Evolutionary conservation across 2,329 filamentous ascomycete genomes (phyloP).

Genomic region (Endothia cerciana): DNA sequence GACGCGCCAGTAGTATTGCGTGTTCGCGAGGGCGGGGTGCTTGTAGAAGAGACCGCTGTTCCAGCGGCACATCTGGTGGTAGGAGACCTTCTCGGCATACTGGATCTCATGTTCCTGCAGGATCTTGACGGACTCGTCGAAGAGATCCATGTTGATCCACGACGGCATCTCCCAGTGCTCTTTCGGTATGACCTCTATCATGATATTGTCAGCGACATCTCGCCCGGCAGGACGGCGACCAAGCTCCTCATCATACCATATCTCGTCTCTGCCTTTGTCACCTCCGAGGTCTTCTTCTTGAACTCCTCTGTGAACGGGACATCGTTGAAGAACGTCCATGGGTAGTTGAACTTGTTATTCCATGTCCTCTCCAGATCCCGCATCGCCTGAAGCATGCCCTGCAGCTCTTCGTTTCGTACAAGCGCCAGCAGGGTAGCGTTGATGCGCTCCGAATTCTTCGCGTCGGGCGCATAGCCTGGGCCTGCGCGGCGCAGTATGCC

Average conservation of each 20-base stretch:
- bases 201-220: slow-evolving; percentile 10
- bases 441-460: slow-evolving; percentile 78
- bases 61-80: slow-evolving; percentile 99
- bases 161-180: slow-evolving; percentile 92
- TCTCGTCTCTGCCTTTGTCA: slow-evolving; percentile 84
- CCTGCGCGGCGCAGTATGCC: slow-evolving; percentile 75
- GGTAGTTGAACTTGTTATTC: slow-evolving; percentile 99
- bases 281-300: slow-evolving; percentile 77
- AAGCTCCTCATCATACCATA: slow-evolving; percentile 64
- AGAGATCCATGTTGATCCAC: slow-evolving; percentile 91
- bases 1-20: slow-evolving; percentile 96
- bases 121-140: slow-evolving; percentile 80
- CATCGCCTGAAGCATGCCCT: slow-evolving; percentile 87
- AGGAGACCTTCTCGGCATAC: slow-evolving; percentile 86
- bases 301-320: slow-evolving; percentile 92
- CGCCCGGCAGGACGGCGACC: slow-evolving; percentile 19
- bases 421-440: slow-evolving; percentile 91
- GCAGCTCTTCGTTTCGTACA: slow-evolving; percentile 88
- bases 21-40: slow-evolving; percentile 81
- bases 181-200: slow-evolving; percentile 80
- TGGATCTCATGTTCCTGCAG: slow-evolving; percentile 85
- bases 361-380: slow-evolving; percentile 88
- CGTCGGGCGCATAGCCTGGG: slow-evolving; percentile 77
- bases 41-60: slow-evolving; percentile 98
- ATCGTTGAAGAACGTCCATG: slow-evolving; percentile 99